phyloP scores from a whole-genome alignment of 805 yeast genomes.

The Cyberlindnera petersonii region DNA sequence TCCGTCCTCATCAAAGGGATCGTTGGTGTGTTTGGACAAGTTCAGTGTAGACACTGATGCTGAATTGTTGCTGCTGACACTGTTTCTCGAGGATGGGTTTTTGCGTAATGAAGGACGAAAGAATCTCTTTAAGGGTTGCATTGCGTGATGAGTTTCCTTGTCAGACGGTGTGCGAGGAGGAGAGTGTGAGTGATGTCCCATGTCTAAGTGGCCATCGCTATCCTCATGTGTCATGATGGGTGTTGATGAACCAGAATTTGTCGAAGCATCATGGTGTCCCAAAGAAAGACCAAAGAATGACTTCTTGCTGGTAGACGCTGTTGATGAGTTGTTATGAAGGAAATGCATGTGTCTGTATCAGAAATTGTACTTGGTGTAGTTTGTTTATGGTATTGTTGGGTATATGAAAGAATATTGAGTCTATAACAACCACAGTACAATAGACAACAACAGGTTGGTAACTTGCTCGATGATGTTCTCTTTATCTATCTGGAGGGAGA shows the following conservation, averaged over 20 bases:
- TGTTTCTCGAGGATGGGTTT: conserved; percentile 11
- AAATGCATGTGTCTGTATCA: conserved; percentile 8
- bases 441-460: no score
- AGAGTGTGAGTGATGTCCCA: conserved; percentile 2
- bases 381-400: neutral
- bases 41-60: conserved; percentile 8
- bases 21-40: conserved; percentile 8
- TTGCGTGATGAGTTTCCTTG: conserved; percentile 13
- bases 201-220: neutral
- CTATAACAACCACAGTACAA: no score
- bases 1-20: conserved; percentile 43
- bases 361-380: neutral
- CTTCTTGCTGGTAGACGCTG: conserved; percentile 7
- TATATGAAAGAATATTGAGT: neutral
- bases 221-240: neutral
- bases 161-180: conserved; percentile 3
- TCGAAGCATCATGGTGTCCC: neutral
- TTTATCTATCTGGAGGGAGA: no score
- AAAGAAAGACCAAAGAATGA: conserved; percentile 11
- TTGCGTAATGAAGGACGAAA: conserved; percentile 22
- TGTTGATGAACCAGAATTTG: neutral
- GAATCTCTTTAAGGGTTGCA: conserved; percentile 25
- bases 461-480: no score
- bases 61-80: conserved; percentile 7
- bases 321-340: conserved; percentile 7